phyloP scores from a whole-genome alignment of 2,329 filamentous ascomycete species.

The Shiraia sp. region DNA sequence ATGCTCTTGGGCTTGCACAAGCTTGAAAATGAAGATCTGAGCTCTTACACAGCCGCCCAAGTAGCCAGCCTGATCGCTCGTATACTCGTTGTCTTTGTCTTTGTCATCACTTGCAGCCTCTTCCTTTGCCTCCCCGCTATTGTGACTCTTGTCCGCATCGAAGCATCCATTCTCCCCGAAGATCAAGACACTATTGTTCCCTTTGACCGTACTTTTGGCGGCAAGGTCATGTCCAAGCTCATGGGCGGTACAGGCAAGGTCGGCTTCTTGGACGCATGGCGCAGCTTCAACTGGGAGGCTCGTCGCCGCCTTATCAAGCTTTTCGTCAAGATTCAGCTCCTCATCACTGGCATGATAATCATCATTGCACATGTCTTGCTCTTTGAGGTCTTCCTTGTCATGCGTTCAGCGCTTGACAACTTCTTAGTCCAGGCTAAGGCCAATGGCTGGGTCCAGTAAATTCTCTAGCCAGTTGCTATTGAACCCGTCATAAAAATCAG shows the following conservation, averaged over 20 bases:
- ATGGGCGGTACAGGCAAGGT: slow-evolving; percentile 73
- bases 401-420: slow-evolving; percentile 40
- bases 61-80: slow-evolving; percentile 47
- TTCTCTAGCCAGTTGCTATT: too few species aligned
- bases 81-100: slow-evolving; percentile 41
- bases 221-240: slow-evolving; percentile 73
- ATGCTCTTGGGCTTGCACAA: slow-evolving; percentile 44
- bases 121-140: slow-evolving; percentile 77
- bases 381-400: slow-evolving; percentile 57
- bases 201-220: slow-evolving; percentile 85
- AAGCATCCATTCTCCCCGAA: slow-evolving; percentile 82
- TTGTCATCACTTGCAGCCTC: slow-evolving; percentile 58
- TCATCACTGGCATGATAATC: slow-evolving; percentile 54
- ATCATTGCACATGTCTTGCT: slow-evolving; percentile 56
- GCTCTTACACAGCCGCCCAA: slow-evolving; percentile 38
- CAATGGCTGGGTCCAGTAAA: background rate
- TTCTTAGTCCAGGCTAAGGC: slow-evolving; percentile 20
- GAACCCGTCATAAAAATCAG: too few species aligned
- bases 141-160: slow-evolving; percentile 78
- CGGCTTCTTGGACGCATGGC: slow-evolving; percentile 76
- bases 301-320: slow-evolving; percentile 75
- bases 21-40: slow-evolving; percentile 37
- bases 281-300: slow-evolving; percentile 72
- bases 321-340: slow-evolving; percentile 70
- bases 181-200: slow-evolving; percentile 83